Percentiles rank a stretch among this genome's conserved stretches.
phyloP scores from a whole-genome alignment of 2,329 filamentous ascomycete species.

The Domatiomyces globalis region DNA sequence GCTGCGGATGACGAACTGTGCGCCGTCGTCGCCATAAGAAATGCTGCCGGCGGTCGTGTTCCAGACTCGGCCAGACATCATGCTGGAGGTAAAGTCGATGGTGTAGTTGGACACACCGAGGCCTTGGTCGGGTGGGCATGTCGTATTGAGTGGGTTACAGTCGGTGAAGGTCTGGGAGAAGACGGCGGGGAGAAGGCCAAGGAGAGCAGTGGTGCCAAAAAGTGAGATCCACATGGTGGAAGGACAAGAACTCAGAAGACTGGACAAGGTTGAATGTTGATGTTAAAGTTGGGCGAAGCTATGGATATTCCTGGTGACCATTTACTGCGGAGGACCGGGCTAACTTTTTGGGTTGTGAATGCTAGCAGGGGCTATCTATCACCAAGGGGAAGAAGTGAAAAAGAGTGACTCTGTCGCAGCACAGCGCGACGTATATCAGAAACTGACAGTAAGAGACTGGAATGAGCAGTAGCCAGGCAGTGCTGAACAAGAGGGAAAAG shows the following conservation, averaged over 20 bases:
- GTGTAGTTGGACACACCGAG: constrained; percentile 44
- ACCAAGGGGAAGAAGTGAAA: background rate
- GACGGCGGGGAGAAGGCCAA: constrained; percentile 34
- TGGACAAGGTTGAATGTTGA: background rate
- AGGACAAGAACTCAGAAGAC: background rate
- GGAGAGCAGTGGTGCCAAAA: constrained; percentile 6
- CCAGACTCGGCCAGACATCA: constrained; percentile 47
- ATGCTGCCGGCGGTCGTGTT: constrained; percentile 54
- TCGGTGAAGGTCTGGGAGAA: constrained; percentile 60
- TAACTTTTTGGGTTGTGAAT: background rate
- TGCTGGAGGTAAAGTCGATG: constrained; percentile 39
- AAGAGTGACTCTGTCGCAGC: background rate
- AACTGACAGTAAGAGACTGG: background rate
- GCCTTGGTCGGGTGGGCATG: constrained; percentile 58
- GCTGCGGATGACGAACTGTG: constrained; percentile 56
- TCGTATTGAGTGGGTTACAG: constrained; percentile 62
- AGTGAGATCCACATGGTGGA: constrained; percentile 6
- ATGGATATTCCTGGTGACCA: background rate
- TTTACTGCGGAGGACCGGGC: background rate
- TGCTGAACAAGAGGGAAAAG: background rate
- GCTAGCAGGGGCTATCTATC: background rate
- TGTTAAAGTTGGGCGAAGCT: background rate
- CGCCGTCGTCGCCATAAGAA: constrained; percentile 48
- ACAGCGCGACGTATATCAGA: background rate
- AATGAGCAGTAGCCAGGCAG: background rate